Evolutionary conservation across 352 stramenopile species (phyloP).

Genomic region (Globisporangium rhizosaccharum): DNA sequence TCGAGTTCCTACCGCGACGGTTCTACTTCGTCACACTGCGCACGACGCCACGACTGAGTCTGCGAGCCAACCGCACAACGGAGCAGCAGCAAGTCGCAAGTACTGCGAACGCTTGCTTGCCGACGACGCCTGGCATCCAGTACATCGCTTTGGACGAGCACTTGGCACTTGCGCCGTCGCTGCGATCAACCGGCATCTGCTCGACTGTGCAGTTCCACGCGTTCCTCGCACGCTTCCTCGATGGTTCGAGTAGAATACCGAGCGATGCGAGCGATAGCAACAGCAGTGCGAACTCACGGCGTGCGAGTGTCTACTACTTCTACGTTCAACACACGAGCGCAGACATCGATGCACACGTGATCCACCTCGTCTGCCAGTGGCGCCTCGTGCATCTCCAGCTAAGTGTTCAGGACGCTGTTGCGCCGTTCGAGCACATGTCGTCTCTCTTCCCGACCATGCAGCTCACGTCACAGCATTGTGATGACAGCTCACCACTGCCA

Average conservation of each 20-base stretch:
- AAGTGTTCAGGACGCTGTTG: conserved; percentile 33
- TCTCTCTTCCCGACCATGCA: conserved; percentile 30
- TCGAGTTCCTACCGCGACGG: conserved; percentile 47
- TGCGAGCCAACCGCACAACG: not conserved
- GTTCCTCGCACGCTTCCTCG: conserved; percentile 33
- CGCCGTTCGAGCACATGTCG: conserved; percentile 47
- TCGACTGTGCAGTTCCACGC: conserved; percentile 41
- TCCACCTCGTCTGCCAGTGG: conserved; percentile 63
- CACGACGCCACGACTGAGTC: conserved; percentile 21
- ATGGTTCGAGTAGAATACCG: not conserved
- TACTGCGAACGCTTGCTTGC: conserved; percentile 11
- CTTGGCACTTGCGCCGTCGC: conserved; percentile 10
- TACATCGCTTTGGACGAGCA: conserved; percentile 44
- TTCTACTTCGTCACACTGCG: conserved; percentile 55
- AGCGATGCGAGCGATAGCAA: not conserved
- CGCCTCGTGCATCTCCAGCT: conserved; percentile 46
- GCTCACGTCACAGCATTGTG: not conserved
- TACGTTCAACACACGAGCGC: conserved; percentile 30
- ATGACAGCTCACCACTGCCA: not conserved
- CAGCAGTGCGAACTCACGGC: not conserved
- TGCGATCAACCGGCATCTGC: not conserved
- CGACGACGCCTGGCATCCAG: conserved; percentile 28
- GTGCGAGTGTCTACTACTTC: conserved; percentile 37
- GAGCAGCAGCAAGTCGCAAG: too few species aligned
- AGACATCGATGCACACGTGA: conserved; percentile 28